Evolutionary conservation across 1,284 basidiomycete genomes (phyloP).

Genomic region (Apiotrichum porosum): DNA sequence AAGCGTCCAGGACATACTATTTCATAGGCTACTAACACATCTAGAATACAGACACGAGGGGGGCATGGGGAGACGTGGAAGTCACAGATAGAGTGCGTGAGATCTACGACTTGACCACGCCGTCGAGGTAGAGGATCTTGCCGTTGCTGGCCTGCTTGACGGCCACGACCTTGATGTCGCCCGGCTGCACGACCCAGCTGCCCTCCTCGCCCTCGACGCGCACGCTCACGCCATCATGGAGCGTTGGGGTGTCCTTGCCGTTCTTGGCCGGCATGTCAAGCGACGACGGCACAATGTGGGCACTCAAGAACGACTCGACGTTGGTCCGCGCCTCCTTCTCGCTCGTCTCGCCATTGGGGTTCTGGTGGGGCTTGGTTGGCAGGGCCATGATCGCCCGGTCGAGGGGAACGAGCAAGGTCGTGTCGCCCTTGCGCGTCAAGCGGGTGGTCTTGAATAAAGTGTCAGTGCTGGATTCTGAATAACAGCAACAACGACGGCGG

Average conservation of each 20-base stretch:
- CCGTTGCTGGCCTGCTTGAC: conserved; percentile 43
- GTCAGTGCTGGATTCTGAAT: neutral
- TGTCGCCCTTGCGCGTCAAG: conserved; percentile 20
- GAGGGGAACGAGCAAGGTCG: conserved; percentile 44
- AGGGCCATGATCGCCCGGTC: conserved; percentile 41
- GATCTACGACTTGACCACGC: conserved; percentile 25
- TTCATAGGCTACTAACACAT: no score
- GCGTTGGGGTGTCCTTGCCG: conserved; percentile 19
- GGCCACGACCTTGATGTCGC: conserved; percentile 35
- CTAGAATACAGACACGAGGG: no score
- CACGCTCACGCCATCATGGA: conserved; percentile 24
- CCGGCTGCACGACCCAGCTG: conserved; percentile 34
- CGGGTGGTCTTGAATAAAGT: conserved; percentile 13
- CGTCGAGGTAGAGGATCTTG: conserved; percentile 37
- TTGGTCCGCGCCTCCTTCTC: conserved; percentile 25
- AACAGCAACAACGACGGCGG: no score
- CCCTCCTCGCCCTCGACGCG: conserved; percentile 23
- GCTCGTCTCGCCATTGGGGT: conserved; percentile 17
- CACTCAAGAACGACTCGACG: conserved; percentile 36
- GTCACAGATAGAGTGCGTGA: no score
- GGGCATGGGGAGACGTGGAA: no score
- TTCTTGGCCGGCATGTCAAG: conserved; percentile 9
- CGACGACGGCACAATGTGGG: conserved; percentile 36
- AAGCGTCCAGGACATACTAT: no score
- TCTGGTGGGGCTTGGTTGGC: conserved; percentile 40